A percentile compares a stretch with the other conserved stretches of the same genome.
Evolutionary conservation across 202 grass and related monocot species (phyloP).

Genomic region (Panicum hallii): DNA sequence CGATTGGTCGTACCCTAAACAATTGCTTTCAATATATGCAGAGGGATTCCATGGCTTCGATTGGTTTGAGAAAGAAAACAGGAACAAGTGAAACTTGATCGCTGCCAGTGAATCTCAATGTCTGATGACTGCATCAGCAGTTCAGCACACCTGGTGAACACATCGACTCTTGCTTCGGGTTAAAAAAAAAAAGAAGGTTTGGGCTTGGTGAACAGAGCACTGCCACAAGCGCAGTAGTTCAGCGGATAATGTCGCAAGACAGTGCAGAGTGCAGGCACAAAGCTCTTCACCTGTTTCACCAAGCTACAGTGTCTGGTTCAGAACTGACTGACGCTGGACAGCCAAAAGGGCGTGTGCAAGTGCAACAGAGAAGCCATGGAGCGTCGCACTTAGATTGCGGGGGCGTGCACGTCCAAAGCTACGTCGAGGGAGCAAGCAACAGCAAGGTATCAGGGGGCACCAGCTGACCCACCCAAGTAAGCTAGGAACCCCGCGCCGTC

Average conservation of each 20-base stretch:
- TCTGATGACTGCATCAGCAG: neutral
- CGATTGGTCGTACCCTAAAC: neutral
- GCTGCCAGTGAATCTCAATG: neutral
- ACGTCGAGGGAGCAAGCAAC: slow-evolving; percentile 3
- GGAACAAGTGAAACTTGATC: neutral
- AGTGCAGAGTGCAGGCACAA: neutral
- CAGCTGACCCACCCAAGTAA: neutral
- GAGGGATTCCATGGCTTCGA: too few relatives aligned
- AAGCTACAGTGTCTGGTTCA: neutral
- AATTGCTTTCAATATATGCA: too few relatives aligned
- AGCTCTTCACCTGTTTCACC: neutral
- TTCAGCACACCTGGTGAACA: neutral
- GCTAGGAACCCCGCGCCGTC: slow-evolving; percentile 1
- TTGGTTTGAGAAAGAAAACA: neutral
- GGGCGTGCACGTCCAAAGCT: neutral
- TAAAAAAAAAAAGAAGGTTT: neutral
- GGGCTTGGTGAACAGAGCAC: neutral
- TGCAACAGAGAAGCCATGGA: neutral
- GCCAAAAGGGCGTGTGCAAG: neutral
- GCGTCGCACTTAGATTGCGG: neutral
- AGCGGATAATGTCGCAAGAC: neutral
- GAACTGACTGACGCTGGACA: neutral
- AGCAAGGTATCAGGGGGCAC: neutral
- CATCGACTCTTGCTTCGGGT: neutral
- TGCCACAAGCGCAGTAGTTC: neutral